Base-by-base conservation (phyloP, 75 land plant species). In the Cryptomeria japonica region DNA sequence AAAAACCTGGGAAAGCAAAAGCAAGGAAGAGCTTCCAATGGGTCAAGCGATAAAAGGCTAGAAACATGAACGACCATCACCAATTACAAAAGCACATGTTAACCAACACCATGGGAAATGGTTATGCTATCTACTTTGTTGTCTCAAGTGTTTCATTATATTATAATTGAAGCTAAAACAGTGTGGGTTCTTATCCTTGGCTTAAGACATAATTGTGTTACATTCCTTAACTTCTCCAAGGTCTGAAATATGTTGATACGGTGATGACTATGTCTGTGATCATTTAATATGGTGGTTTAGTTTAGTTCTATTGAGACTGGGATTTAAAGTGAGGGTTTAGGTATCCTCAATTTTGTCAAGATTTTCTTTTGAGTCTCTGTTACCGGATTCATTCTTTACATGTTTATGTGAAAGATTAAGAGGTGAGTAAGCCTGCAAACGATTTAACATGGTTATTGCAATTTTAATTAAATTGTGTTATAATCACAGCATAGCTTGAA, bases 21-120 rank as follows among this genome's bases (percentile, higher is more conserved):
- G 99, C 99, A 86, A 94, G 99, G 77, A 98, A 95, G 92, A 96
- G 99, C 89, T 98, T 93, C 91, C 98, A 96, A 86, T 98, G 99
- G 99, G 99, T 98, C 87, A 98, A 98, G 95, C 94, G 99, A 93
- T 98, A 85, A 91, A 72, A 51, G 83, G 19, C 3, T 36, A 38
- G n/a, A 79, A 79, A 41, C 28, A 39, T 22, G 47, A 82, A 46
- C 22, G 12, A 31, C 15, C n/a, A n/a, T 28, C 49, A 28, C n/a
- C 46, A 28, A 32, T 15, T n/a, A 82, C 32, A 12, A n/a, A 82
- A 44, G n/a, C 32, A 46, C 16, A n/a, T 82, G 84, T n/a, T 46
- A 44, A 12, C 51, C 53, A 10, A n/a, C 16, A 46, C 32, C 14
- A 46, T 46, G 11, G 46, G 16, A 80, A 80, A 41, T 80, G 46